Percentiles rank a stretch among this genome's conserved stretches.
Evolutionary conservation across 169 alveolate species (phyloP).

Genomic region (Eimeria acervulina): DNA sequence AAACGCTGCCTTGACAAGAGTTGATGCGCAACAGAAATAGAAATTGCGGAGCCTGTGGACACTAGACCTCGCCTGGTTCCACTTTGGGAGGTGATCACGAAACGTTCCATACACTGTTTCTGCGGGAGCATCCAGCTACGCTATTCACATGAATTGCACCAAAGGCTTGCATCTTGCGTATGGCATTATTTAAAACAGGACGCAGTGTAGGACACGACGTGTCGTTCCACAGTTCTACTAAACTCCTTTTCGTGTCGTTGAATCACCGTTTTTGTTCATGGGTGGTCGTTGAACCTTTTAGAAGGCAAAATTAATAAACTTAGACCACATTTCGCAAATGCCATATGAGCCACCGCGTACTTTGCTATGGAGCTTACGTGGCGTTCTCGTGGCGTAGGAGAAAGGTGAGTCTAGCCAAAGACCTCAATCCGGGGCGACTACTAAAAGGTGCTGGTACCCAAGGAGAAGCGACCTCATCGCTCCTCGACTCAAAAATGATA

Average conservation of each 20-base stretch:
- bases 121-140: neutral
- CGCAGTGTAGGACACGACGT: neutral
- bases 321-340: neutral
- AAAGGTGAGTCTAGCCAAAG: neutral
- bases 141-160: neutral
- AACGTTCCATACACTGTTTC: neutral
- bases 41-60: neutral
- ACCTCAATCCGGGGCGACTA: neutral
- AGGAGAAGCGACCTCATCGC: neutral
- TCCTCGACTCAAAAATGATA: neutral
- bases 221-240: neutral
- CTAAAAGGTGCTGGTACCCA: neutral
- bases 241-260: neutral
- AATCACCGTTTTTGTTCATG: too few species aligned
- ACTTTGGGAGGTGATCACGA: neutral
- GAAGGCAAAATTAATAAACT: neutral
- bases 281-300: neutral
- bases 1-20: slow-evolving; percentile 13
- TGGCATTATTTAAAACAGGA: neutral
- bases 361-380: neutral
- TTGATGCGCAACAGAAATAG: slow-evolving; percentile 5
- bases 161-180: neutral
- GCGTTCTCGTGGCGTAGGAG: neutral
- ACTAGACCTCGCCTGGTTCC: neutral
- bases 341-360: neutral